Conservation (phyloP, 192 early-diverging fungal species). For the Obelidium mucronatum region DNA sequence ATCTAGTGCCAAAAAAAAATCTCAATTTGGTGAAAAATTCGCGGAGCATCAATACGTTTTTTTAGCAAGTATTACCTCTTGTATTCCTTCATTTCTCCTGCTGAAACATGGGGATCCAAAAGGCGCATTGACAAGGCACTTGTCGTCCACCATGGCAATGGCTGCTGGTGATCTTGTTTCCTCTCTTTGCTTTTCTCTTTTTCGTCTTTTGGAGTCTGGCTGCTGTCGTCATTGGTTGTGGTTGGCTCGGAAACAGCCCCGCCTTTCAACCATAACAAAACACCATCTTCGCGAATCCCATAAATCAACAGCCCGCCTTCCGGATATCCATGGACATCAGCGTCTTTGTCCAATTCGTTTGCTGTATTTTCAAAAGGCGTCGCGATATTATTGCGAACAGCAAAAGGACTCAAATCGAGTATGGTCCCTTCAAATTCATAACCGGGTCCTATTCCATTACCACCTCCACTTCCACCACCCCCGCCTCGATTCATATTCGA, state of each 20-base stretch:
- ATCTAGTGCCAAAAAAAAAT: constrained; percentile 31
- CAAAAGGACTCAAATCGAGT: constrained; percentile 58
- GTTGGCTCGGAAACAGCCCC: too few species aligned
- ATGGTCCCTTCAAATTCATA: not conserved
- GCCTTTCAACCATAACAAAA: not conserved
- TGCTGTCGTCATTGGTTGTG: not conserved
- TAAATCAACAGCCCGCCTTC: not conserved
- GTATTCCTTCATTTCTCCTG: constrained; percentile 60
- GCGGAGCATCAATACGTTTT: not conserved
- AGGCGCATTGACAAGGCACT: constrained; percentile 52
- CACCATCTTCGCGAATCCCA: not conserved
- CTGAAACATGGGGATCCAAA: constrained; percentile 56
- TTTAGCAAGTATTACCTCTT: constrained; percentile 38
- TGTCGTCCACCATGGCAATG: constrained; percentile 58
- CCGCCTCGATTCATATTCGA: constrained; percentile 73
- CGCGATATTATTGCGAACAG: constrained; percentile 28
- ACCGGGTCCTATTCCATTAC: not conserved
- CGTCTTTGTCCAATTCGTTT: too few species aligned
- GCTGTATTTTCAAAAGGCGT: not conserved
- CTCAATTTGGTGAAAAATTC: not conserved
- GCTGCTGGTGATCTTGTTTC: too few species aligned
- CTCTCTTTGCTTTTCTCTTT: too few species aligned
- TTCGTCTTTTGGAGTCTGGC: not conserved
- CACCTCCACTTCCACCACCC: not conserved
- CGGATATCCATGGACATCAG: not conserved